A percentile compares a stretch with the other conserved stretches of the same genome.
phyloP scores from a whole-genome alignment of 768 basidiomycete genomes.

The Royoungia palumana region DNA sequence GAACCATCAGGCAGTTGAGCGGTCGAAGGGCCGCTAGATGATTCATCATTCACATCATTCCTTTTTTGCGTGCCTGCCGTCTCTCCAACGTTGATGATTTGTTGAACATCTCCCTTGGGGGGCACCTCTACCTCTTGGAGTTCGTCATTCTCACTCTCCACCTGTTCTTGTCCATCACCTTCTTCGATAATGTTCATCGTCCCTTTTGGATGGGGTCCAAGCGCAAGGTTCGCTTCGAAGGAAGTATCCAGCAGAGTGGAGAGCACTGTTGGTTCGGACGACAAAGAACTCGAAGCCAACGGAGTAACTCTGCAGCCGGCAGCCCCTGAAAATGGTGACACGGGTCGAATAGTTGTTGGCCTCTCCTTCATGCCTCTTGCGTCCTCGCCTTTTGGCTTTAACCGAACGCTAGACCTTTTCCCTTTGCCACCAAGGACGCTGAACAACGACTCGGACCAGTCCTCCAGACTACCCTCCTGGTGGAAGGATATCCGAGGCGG shows the following conservation, averaged over 20 bases:
- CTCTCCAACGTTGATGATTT: neutral
- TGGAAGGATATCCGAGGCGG: conserved; percentile 59
- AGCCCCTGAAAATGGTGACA: conserved; percentile 1
- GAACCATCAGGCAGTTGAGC: conserved; percentile 14
- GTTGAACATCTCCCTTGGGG: conserved; percentile 1
- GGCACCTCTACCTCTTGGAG: neutral
- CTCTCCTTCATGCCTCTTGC: conserved; percentile 9
- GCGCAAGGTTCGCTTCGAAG: conserved; percentile 19
- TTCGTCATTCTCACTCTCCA: neutral
- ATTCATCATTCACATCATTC: neutral
- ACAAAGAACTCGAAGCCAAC: conserved; percentile 3
- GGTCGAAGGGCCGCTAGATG: neutral
- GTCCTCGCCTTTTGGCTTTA: neutral
- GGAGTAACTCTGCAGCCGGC: neutral
- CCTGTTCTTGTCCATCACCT: conserved; percentile 8
- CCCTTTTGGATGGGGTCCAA: conserved; percentile 10
- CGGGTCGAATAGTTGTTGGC: conserved; percentile 18
- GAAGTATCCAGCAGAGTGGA: conserved; percentile 17
- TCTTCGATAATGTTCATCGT: conserved; percentile 9
- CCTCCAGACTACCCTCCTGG: conserved; percentile 44
- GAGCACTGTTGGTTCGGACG: neutral
- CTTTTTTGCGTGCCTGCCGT: neutral
- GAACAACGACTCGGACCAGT: conserved; percentile 55
- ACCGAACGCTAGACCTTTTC: conserved; percentile 13
- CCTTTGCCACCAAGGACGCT: conserved; percentile 43